phyloP scores from a whole-genome alignment of 2,329 filamentous ascomycete genomes.

The Pseudocercospora pini-densiflorae region DNA sequence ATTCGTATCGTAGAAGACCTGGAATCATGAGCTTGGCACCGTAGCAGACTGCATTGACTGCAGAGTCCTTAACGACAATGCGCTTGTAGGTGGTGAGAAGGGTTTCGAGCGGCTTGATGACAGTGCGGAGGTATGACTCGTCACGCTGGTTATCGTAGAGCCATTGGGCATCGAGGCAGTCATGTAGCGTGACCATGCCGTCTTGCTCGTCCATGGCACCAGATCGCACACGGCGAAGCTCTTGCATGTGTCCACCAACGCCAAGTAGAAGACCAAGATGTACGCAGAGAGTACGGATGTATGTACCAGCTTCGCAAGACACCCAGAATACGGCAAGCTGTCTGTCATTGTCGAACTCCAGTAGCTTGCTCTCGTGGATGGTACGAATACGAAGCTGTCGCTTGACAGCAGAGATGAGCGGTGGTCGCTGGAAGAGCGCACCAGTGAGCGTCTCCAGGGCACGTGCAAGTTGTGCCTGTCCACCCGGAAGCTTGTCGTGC shows the following conservation, averaged over 20 bases:
- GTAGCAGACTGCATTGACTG: conserved; percentile 97
- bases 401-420: conserved; percentile 98
- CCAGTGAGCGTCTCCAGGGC: conserved; percentile 95
- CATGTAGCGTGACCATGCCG: conserved; percentile 90
- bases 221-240: conserved; percentile 88
- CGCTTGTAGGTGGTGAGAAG: conserved; percentile 93
- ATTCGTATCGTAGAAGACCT: conserved; percentile 89
- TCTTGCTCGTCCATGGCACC: conserved; percentile 94
- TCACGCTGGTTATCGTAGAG: conserved; percentile 93
- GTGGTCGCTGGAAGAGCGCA: conserved; percentile 95
- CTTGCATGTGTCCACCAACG: conserved; percentile 97
- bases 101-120: conserved; percentile 91
- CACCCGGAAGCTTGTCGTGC: conserved; percentile 93
- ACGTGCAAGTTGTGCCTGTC: conserved; percentile 88
- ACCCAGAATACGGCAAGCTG: conserved; percentile 99
- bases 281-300: conserved; percentile 97
- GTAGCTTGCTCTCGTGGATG: conserved; percentile 94
- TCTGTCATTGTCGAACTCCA: conserved; percentile 97
- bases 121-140: conserved; percentile 86
- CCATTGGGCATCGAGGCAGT: conserved; percentile 96
- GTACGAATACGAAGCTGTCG: conserved; percentile 97
- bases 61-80: conserved; percentile 91
- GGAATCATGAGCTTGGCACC: conserved; percentile 99
- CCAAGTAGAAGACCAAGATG: conserved; percentile 79
- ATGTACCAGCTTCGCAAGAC: conserved; percentile 97